These are phyloP conservation scores for Colletotrichum paranaense DNA, from an alignment of 2,329 filamentous ascomycete species.

Conservation along the genomic window DNA sequence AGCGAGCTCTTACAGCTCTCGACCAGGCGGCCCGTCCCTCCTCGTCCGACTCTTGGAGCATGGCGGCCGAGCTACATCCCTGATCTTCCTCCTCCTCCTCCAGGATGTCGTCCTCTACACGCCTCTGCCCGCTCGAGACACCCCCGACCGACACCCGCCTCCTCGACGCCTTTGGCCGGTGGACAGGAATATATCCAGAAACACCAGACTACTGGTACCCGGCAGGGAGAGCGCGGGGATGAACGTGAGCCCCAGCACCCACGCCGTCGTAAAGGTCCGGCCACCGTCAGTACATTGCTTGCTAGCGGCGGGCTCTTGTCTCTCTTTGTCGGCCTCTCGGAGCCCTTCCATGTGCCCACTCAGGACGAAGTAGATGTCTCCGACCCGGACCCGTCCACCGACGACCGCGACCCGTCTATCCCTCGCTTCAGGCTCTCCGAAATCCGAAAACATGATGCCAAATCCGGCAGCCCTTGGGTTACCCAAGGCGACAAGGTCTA, in stretches of 20 bases:
- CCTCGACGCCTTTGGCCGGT: neutral
- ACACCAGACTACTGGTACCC: neutral
- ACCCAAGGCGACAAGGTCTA: conserved; percentile 74
- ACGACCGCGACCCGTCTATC: conserved; percentile 52
- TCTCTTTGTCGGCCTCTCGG: conserved; percentile 34
- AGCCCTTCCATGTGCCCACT: conserved; percentile 25
- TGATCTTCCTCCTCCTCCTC: neutral
- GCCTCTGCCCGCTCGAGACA: conserved; percentile 24
- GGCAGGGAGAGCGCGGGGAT: neutral
- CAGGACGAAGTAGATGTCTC: conserved; percentile 17
- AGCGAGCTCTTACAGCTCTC: conserved; percentile 34
- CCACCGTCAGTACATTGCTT: conserved; percentile 27
- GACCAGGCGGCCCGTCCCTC: conserved; percentile 29
- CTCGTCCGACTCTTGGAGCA: neutral
- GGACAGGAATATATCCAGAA: neutral
- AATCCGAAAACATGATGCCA: conserved; percentile 63
- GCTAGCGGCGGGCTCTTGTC: conserved; percentile 36
- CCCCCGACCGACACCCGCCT: conserved; percentile 25
- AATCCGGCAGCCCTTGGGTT: conserved; percentile 70
- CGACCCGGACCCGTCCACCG: conserved; percentile 30
- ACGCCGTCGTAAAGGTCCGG: conserved; percentile 13
- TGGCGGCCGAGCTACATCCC: neutral
- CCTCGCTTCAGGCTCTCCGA: conserved; percentile 63
- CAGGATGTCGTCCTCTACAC: conserved; percentile 11
- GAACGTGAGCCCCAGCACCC: neutral